These are phyloP conservation scores for Phytophthora cactorum DNA, from an alignment of 352 stramenopile species.

Conservation along the genomic window DNA sequence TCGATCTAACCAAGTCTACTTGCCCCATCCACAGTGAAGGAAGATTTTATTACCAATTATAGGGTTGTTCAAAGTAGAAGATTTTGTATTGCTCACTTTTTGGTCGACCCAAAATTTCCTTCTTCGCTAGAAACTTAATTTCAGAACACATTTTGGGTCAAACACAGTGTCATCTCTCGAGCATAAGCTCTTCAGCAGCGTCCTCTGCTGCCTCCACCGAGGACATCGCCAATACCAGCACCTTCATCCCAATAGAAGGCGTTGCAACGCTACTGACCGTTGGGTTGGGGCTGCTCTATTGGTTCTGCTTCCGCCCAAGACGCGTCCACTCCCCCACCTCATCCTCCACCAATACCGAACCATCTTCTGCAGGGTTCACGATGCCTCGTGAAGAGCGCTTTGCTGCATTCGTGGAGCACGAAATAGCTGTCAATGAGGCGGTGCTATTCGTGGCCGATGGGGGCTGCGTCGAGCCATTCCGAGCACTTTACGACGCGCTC, in stretches of 20 bases:
- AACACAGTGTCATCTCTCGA: too few species aligned
- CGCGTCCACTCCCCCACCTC: neutral
- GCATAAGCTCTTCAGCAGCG: too few species aligned
- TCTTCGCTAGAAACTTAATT: too few species aligned
- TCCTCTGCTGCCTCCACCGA: too few species aligned
- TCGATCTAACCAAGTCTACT: too few species aligned
- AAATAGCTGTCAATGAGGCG: constrained; percentile 22
- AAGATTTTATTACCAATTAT: too few species aligned
- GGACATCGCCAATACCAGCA: neutral
- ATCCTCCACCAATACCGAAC: neutral
- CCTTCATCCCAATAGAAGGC: constrained; percentile 9
- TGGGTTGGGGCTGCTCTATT: constrained; percentile 23
- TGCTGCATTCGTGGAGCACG: constrained; percentile 23
- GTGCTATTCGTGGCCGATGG: constrained; percentile 22
- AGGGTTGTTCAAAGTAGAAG: too few species aligned
- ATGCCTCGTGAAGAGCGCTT: constrained; percentile 17
- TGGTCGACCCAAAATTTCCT: too few species aligned
- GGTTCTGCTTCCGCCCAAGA: constrained; percentile 24
- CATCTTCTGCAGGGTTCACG: neutral
- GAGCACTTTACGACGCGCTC: constrained; percentile 24
- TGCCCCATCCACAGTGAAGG: too few species aligned
- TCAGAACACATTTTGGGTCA: too few species aligned
- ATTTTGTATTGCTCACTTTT: too few species aligned
- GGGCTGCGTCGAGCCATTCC: constrained; percentile 15
- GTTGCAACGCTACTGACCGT: constrained; percentile 21